Percentiles rank a stretch among this genome's conserved stretches.
phyloP scores from a whole-genome alignment of 768 basidiomycete species.

The Suillus brevipes region DNA sequence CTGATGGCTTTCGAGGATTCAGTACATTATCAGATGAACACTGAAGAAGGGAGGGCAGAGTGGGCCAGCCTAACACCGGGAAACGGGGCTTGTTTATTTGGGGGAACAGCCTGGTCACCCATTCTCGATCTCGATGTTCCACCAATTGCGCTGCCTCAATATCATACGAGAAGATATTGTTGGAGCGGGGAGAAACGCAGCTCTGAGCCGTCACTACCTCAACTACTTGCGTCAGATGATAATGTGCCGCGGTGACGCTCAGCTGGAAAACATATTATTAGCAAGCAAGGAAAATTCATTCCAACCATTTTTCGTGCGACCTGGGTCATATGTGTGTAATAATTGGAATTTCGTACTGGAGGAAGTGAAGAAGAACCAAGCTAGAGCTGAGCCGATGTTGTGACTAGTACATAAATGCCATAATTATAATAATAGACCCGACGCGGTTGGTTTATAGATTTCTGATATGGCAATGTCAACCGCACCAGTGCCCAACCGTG shows the following conservation, averaged over 20 bases:
- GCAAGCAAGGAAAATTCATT: not conserved
- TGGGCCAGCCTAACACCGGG: conserved; percentile 28
- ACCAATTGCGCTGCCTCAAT: conserved; percentile 42
- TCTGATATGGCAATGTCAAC: too few species aligned
- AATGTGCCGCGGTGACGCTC: conserved; percentile 35
- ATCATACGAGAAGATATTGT: conserved; percentile 31
- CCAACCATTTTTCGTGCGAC: not conserved
- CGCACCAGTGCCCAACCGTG: too few species aligned
- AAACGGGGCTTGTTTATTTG: conserved; percentile 28
- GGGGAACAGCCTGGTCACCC: conserved; percentile 22
- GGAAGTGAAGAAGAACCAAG: not conserved
- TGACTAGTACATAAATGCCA: too few species aligned
- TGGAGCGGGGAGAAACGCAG: not conserved
- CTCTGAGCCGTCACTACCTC: conserved; percentile 34
- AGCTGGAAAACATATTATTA: conserved; percentile 26
- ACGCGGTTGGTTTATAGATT: too few species aligned
- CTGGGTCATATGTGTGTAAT: not conserved
- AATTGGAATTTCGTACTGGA: not conserved
- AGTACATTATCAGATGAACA: not conserved
- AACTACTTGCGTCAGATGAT: conserved; percentile 43
- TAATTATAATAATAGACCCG: too few species aligned
- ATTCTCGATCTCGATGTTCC: conserved; percentile 39
- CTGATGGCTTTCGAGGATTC: not conserved
- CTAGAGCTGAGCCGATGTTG: too few species aligned
- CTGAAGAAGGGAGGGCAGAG: conserved; percentile 9